Evolutionary conservation across 371 early-diverging fungal genomes (phyloP).

Genomic region (Zancudomyces culisetae): DNA sequence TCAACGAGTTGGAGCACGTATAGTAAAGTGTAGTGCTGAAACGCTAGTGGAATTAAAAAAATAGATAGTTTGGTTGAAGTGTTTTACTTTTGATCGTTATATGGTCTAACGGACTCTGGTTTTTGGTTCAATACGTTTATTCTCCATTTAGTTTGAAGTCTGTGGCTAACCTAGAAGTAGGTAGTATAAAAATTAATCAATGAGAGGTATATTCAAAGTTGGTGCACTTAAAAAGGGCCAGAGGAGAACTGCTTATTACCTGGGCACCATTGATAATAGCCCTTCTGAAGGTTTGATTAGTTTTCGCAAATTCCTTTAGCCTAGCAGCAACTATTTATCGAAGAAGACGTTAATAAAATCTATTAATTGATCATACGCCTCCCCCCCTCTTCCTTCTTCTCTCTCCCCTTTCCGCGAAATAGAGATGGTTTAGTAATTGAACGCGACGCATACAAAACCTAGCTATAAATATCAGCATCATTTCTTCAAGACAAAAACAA

Average conservation of each 20-base stretch:
- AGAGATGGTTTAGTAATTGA: not conserved
- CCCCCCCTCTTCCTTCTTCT: no score
- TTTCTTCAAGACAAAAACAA: no score
- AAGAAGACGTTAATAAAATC: not conserved
- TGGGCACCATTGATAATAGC: constrained; percentile 70
- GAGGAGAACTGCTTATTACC: no score
- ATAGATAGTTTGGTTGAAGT: not conserved
- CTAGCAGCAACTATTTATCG: constrained; percentile 43
- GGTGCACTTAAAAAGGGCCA: no score
- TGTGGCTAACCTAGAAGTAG: constrained; percentile 26
- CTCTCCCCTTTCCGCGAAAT: not conserved
- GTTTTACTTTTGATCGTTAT: constrained; percentile 39
- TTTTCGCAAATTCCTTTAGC: constrained; percentile 55
- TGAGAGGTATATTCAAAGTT: no score
- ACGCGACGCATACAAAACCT: not conserved
- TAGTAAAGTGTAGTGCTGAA: no score
- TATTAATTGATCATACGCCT: not conserved
- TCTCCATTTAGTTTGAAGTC: constrained; percentile 58
- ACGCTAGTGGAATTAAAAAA: no score
- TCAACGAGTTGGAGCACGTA: no score
- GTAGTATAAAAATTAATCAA: no score
- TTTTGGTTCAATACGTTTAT: constrained; percentile 67
- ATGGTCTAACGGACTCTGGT: constrained; percentile 54
- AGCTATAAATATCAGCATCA: not conserved
- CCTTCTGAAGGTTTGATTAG: constrained; percentile 44